Conservation (phyloP, 805 yeast species). For the Teunomyces lycoperdinae region DNA sequence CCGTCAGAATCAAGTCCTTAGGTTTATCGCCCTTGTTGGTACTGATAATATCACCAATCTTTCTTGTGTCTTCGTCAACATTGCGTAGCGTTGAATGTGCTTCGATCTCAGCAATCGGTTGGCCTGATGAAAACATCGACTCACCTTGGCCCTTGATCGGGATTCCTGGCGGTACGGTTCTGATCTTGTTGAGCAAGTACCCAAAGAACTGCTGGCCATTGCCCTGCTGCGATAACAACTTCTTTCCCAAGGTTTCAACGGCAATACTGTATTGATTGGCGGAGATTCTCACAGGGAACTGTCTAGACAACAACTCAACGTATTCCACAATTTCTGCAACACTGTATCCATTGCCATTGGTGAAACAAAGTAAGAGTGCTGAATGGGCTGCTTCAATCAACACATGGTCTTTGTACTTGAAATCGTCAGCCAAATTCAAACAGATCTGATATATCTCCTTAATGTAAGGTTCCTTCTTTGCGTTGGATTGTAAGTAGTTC, state of each 20-base stretch:
- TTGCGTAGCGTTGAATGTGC: slow-evolving; percentile 35
- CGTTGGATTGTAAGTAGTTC: slow-evolving; percentile 34
- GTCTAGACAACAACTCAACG: slow-evolving; percentile 44
- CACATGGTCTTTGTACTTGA: slow-evolving; percentile 16
- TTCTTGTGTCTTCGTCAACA: slow-evolving; percentile 18
- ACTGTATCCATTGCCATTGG: slow-evolving; percentile 19
- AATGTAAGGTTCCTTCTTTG: slow-evolving; percentile 17
- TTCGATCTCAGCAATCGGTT: slow-evolving; percentile 34
- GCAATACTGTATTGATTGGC: slow-evolving; percentile 57
- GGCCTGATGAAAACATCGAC: slow-evolving; percentile 30
- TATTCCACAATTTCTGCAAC: slow-evolving; percentile 33
- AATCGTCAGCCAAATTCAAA: slow-evolving; percentile 27
- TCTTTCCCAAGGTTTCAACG: slow-evolving; percentile 51
- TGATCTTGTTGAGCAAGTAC: slow-evolving; percentile 40
- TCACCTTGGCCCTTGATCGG: slow-evolving; percentile 13
- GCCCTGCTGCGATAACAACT: slow-evolving; percentile 21
- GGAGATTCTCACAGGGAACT: slow-evolving; percentile 57
- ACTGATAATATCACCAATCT: slow-evolving; percentile 20
- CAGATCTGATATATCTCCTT: slow-evolving; percentile 28
- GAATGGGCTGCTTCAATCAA: slow-evolving; percentile 66
- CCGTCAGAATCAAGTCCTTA: slow-evolving; percentile 21
- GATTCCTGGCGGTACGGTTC: slow-evolving; percentile 31
- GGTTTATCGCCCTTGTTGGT: slow-evolving; percentile 34
- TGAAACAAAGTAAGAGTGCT: slow-evolving; percentile 40
- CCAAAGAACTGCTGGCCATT: slow-evolving; percentile 39